Percentiles rank a stretch among this genome's conserved stretches.
phyloP scores from a whole-genome alignment of 441 rosid species.

The Pelargonium fulgidum region DNA sequence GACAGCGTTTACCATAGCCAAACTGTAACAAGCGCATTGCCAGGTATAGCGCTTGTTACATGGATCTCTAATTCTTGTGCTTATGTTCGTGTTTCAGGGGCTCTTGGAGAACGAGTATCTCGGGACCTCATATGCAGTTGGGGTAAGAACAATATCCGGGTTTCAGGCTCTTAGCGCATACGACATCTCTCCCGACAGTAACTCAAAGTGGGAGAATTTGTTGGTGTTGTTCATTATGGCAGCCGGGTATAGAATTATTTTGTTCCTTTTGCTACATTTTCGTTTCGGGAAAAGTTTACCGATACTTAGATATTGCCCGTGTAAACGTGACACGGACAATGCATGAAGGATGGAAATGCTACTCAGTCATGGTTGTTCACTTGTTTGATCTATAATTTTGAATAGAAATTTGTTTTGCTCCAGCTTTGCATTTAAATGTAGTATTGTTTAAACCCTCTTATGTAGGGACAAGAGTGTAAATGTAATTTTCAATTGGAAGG shows the following conservation, averaged over 20 bases:
- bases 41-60: no score
- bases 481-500: no score
- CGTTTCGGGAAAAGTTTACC: constrained; percentile 47
- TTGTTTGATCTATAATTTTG: not conserved
- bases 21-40: no score
- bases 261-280: constrained; percentile 56
- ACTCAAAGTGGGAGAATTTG: constrained; percentile 82
- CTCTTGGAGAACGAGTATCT: constrained; percentile 91
- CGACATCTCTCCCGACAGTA: constrained; percentile 62
- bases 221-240: constrained; percentile 76
- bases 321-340: constrained; percentile 40
- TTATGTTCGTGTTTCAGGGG: constrained; percentile 40
- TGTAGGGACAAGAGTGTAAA: no score
- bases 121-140: constrained; percentile 73
- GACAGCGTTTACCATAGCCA: no score
- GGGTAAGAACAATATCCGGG: constrained; percentile 86
- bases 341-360: constrained; percentile 36
- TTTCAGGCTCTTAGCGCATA: constrained; percentile 70
- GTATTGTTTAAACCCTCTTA: no score
- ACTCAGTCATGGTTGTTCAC: not conserved
- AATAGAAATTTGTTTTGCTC: not conserved
- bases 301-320: constrained; percentile 32
- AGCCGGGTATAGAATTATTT: constrained; percentile 57
- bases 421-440: not conserved
- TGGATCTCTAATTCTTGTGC: constrained; percentile 8